phyloP scores from a whole-genome alignment of 352 stramenopile species.

The Globisporangium viniferum region DNA sequence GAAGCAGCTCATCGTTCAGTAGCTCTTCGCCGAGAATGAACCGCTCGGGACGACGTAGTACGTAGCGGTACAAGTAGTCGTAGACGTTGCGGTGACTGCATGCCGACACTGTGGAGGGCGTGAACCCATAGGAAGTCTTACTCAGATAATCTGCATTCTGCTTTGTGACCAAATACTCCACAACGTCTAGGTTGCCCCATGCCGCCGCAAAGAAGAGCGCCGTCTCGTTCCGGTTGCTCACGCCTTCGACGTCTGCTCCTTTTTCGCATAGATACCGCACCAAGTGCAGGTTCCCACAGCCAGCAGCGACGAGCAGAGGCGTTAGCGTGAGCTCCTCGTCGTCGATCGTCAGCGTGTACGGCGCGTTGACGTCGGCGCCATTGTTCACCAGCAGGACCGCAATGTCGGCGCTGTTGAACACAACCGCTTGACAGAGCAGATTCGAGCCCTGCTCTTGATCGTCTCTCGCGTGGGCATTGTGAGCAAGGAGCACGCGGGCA shows the following conservation, averaged over 20 bases:
- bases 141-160: not conserved
- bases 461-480: not conserved
- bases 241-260: not conserved
- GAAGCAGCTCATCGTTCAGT: not conserved
- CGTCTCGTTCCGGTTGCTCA: constrained; percentile 1
- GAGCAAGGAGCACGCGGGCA: not conserved
- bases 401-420: not conserved
- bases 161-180: not conserved
- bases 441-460: not conserved
- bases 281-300: not conserved
- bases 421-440: constrained; percentile 1
- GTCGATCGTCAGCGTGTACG: constrained; percentile 1
- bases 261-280: not conserved
- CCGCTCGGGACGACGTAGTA: not conserved
- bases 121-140: not conserved
- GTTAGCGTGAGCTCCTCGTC: not conserved
- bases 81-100: not conserved
- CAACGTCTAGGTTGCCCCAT: not conserved
- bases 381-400: not conserved
- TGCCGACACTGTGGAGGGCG: not conserved
- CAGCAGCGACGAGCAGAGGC: constrained; percentile 1
- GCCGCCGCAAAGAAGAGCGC: not conserved
- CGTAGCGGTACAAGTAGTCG: not conserved
- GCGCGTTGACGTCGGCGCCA: not conserved
- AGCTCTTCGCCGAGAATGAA: not conserved